Evolutionary conservation across 1,284 basidiomycete species (phyloP), one percentile per base, ranked within the genome.

Genomic region (Cryptococcus sp.): DNA sequence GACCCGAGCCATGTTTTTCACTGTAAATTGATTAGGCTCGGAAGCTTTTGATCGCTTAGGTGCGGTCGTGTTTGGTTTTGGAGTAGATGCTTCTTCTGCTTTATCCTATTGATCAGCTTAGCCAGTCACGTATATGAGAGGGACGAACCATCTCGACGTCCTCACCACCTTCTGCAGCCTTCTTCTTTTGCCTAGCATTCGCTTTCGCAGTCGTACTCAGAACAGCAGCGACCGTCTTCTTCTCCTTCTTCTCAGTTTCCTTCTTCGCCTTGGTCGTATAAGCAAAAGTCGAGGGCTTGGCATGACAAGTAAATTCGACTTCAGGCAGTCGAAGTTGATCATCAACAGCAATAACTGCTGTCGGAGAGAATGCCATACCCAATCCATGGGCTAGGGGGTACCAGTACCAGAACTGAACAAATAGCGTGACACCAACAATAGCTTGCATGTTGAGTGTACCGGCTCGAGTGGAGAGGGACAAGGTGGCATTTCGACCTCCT

Each of bases 381-480:
- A 89, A 86, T 62, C 88, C 91, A 67, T 96, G 92, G n/a, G 91
- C 91, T 24, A 97, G 78, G 32, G 93, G 93, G 76, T 92, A 98
- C 93, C 93, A 98, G 73, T 97, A 97, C 93, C 93, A 98, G 77
- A 97, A 97, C 73, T 98, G 93, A 66, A 87, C 90, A 78, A 98
- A 98, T 67, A 98, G 76, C 16, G 87, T 85, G 88, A 97, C 92
- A 24, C 93, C 93, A 37, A 97, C 90, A 56, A 97, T 89, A 2
- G 92, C 90, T 52, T 83, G 88, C 62, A 91, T 92, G 72, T 96
- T 92, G 36, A 72, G 64, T 58, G 86, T 92, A 4, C 93, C 93
- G 4, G 89, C 90, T 56, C 88, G 84, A 65, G 89, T 94, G 69
- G 91, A 87, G 50, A 97, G 78, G 63, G 85, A 91, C 66, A 98